phyloP scores from a whole-genome alignment of 2,329 filamentous ascomycete genomes.

The Claviceps fusiformis region DNA sequence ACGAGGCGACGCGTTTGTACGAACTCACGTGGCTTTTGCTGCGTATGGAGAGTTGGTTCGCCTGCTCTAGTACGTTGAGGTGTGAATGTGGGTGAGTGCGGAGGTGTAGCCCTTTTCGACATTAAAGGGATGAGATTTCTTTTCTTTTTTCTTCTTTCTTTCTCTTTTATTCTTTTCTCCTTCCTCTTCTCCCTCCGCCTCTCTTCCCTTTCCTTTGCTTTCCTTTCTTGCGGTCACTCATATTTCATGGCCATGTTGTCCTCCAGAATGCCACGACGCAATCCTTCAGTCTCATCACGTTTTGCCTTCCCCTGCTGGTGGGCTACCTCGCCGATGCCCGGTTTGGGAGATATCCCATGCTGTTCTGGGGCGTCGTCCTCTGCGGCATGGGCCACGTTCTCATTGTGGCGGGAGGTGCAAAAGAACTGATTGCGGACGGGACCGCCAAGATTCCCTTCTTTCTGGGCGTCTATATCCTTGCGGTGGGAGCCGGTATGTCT shows the following conservation, averaged over 20 bases:
- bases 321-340: constrained; percentile 52
- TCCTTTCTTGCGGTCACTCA: constrained; percentile 17
- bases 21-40: no score
- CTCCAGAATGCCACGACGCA: constrained; percentile 19
- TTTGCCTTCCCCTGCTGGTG: constrained; percentile 40
- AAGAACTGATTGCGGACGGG: constrained; percentile 28
- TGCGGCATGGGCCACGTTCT: constrained; percentile 58
- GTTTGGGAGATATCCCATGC: constrained; percentile 57
- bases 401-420: constrained; percentile 45
- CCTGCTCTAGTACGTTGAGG: no score
- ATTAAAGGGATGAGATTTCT: no score
- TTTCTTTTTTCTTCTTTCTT: no score
- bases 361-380: constrained; percentile 53
- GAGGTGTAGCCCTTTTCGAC: no score
- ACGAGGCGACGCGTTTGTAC: no score
- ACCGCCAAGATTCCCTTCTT: constrained; percentile 41
- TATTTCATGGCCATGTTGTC: constrained; percentile 11
- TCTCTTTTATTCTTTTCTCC: no score
- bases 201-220: constrained; percentile 18
- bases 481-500: constrained; percentile 43
- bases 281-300: constrained; percentile 43
- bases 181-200: no score
- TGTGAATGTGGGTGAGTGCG: no score
- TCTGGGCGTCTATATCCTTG: constrained; percentile 41
- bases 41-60: no score